Conservation (phyloP, 352 stramenopile genomes). For the Phytophthora sp. region DNA sequence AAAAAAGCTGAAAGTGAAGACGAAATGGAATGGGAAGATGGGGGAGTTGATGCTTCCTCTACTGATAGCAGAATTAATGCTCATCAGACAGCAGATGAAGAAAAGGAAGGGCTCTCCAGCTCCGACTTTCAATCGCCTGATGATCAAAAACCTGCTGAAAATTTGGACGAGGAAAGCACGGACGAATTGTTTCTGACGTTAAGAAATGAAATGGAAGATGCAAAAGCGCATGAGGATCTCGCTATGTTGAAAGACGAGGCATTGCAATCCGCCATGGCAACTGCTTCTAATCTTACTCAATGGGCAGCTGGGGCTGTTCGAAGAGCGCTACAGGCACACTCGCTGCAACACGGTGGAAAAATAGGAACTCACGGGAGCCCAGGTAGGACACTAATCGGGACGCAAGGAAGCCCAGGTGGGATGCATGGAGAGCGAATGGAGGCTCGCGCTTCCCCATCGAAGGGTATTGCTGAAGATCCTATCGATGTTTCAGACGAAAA, state of each 20-base stretch:
- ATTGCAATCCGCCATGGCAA: conserved; percentile 76
- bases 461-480: conserved; percentile 14
- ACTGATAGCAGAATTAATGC: not conserved
- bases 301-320: conserved; percentile 83
- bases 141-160: not conserved
- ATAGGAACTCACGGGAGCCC: conserved; percentile 12
- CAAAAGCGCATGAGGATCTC: conserved; percentile 70
- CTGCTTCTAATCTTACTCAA: conserved; percentile 89
- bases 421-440: not conserved
- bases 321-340: conserved; percentile 72
- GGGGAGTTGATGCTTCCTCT: not conserved
- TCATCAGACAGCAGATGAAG: not conserved
- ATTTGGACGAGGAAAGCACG: conserved; percentile 29
- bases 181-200: conserved; percentile 63
- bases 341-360: conserved; percentile 40
- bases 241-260: conserved; percentile 68
- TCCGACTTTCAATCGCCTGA: not conserved
- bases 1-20: conserved; percentile 35
- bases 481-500: conserved; percentile 25
- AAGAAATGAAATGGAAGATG: conserved; percentile 76
- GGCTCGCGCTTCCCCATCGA: not conserved
- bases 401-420: conserved; percentile 10
- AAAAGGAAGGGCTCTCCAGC: not conserved
- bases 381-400: not conserved
- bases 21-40: conserved; percentile 63